These are phyloP conservation scores for Teratosphaeria gauchensis DNA, from an alignment of 2,329 filamentous ascomycete genomes.

Conservation along the genomic window DNA sequence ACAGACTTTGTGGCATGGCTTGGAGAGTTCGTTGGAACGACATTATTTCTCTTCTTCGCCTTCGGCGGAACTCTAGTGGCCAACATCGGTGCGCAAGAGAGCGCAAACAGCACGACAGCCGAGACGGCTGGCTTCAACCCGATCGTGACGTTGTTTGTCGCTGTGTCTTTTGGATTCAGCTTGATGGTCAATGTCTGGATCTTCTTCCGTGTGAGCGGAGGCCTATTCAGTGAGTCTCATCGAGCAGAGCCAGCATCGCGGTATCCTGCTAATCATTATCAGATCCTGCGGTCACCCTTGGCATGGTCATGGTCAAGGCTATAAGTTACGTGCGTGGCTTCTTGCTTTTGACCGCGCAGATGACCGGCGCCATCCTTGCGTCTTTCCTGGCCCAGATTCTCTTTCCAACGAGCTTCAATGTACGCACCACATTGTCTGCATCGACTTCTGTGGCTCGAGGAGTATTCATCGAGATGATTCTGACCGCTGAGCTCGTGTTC, in stretches of 20 bases:
- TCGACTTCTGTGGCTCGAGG: slow-evolving; percentile 47
- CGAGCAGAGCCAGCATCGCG: background rate
- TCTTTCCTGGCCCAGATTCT: slow-evolving; percentile 48
- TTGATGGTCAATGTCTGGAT: slow-evolving; percentile 29
- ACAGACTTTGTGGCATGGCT: slow-evolving; percentile 17
- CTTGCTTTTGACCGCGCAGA: slow-evolving; percentile 47
- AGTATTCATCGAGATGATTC: slow-evolving; percentile 58
- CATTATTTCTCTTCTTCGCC: slow-evolving; percentile 27
- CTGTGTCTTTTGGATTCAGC: slow-evolving; percentile 27
- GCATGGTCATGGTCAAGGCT: slow-evolving; percentile 49
- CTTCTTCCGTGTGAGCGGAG: slow-evolving; percentile 23
- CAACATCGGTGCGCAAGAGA: slow-evolving; percentile 11
- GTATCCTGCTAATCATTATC: background rate
- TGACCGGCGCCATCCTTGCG: slow-evolving; percentile 50
- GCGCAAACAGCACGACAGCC: background rate
- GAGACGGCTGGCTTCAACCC: background rate
- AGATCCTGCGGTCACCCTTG: slow-evolving; percentile 40
- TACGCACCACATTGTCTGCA: slow-evolving; percentile 46
- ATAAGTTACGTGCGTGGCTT: slow-evolving; percentile 44
- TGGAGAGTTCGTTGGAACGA: slow-evolving; percentile 27
- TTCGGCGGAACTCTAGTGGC: slow-evolving; percentile 19
- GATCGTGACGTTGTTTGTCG: slow-evolving; percentile 18
- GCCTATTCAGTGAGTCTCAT: slow-evolving; percentile 25
- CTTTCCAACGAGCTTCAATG: slow-evolving; percentile 48
- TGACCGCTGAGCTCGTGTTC: slow-evolving; percentile 54